phyloP scores from a whole-genome alignment of 306 rosid genomes.

The Cotoneaster glaucophyllus region DNA sequence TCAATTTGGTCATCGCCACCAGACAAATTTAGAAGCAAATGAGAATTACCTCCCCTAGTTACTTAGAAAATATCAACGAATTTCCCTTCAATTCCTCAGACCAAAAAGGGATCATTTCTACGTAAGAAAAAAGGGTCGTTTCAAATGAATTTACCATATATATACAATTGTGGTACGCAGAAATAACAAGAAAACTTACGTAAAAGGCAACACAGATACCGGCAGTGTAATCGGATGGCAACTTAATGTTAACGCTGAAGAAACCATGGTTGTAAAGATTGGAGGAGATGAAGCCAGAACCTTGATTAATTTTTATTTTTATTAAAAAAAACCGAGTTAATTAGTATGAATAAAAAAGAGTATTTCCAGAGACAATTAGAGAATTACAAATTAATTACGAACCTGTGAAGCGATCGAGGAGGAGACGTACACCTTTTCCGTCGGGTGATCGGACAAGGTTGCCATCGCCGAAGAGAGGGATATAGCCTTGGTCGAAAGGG shows the following conservation, averaged over 20 bases:
- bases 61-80: no score
- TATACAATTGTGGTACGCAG: no score
- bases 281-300: constrained; percentile 89
- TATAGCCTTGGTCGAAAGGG: constrained; percentile 58
- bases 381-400: background rate
- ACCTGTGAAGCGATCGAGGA: constrained; percentile 89
- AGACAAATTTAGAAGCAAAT: constrained; percentile 3
- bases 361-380: no score
- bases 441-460: constrained; percentile 77
- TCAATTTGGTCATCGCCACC: background rate
- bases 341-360: no score
- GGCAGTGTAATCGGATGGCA: constrained; percentile 85
- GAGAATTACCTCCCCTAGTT: background rate
- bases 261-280: constrained; percentile 75
- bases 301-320: constrained; percentile 18
- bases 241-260: constrained; percentile 82
- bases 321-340: background rate
- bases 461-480: constrained; percentile 67
- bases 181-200: constrained; percentile 35
- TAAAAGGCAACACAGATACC: constrained; percentile 87
- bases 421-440: constrained; percentile 73
- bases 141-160: no score
- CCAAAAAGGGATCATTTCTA: background rate
- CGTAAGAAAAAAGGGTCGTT: background rate
- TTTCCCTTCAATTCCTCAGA: background rate